phyloP scores from a whole-genome alignment of 73 alveolate species.

The Stentor roeselii region DNA sequence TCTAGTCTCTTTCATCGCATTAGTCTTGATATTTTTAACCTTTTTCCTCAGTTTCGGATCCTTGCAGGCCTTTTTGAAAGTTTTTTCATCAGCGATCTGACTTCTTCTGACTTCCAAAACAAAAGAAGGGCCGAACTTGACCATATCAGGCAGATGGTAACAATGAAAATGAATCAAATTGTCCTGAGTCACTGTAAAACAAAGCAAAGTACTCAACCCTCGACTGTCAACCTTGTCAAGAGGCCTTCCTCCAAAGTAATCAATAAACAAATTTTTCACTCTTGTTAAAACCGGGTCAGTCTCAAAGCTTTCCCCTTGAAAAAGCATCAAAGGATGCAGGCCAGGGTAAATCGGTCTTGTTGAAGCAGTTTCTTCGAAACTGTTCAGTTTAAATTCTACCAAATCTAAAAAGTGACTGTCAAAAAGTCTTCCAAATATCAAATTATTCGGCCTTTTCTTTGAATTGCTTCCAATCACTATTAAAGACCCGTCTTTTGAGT shows the following conservation, averaged over 20 bases:
- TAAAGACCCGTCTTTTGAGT: neutral
- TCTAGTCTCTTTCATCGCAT: constrained; percentile 64
- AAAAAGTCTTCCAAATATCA: constrained; percentile 63
- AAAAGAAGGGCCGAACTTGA: constrained; percentile 62
- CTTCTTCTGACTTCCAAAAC: constrained; percentile 58
- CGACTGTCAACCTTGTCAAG: constrained; percentile 44
- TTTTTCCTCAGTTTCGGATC: constrained; percentile 63
- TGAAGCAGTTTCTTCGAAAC: constrained; percentile 41
- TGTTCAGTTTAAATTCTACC: constrained; percentile 61
- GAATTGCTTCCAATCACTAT: constrained; percentile 39
- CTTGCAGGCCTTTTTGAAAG: constrained; percentile 60
- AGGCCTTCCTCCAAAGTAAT: constrained; percentile 45
- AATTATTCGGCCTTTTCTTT: constrained; percentile 74
- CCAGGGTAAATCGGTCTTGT: constrained; percentile 34
- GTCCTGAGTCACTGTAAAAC: constrained; percentile 57
- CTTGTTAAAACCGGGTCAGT: constrained; percentile 47
- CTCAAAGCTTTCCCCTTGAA: constrained; percentile 79
- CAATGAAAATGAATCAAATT: neutral
- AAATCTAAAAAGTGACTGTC: constrained; percentile 61
- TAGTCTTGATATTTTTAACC: constrained; percentile 58
- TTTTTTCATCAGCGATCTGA: constrained; percentile 51
- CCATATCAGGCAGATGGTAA: constrained; percentile 20
- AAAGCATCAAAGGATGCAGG: constrained; percentile 58
- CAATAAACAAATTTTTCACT: constrained; percentile 55
- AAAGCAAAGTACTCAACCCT: constrained; percentile 51